phyloP scores from a whole-genome alignment of 2,329 filamentous ascomycete genomes.

The Fonsecaea monophora region DNA sequence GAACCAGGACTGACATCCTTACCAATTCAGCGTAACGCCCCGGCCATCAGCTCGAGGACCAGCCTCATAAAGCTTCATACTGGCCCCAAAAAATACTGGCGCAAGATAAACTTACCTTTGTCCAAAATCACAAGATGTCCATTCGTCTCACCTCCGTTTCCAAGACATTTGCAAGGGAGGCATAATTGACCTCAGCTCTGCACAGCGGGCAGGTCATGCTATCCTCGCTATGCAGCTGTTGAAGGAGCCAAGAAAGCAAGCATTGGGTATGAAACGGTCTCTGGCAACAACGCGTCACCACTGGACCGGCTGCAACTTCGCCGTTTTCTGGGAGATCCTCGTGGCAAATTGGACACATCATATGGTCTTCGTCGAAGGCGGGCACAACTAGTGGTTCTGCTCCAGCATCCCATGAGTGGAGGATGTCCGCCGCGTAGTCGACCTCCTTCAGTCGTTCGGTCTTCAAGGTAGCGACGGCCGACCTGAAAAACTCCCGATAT shows the following conservation, averaged over 20 bases:
- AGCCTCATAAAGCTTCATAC: not conserved
- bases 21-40: too few species aligned
- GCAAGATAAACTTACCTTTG: not conserved
- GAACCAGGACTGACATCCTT: too few species aligned
- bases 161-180: not conserved
- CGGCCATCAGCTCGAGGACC: not conserved
- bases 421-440: not conserved
- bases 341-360: not conserved
- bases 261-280: slow-evolving; percentile 5
- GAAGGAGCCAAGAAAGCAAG: not conserved
- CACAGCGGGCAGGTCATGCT: not conserved
- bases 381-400: not conserved
- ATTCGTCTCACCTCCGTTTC: not conserved
- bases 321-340: not conserved
- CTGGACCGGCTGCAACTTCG: not conserved
- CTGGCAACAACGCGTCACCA: not conserved
- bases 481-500: not conserved
- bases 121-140: not conserved
- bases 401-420: not conserved
- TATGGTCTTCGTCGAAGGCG: not conserved
- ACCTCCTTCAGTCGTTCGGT: not conserved
- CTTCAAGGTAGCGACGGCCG: not conserved
- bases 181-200: not conserved
- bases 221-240: not conserved
- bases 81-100: not conserved